Percentiles rank a stretch among this genome's conserved stretches.
These are phyloP conservation scores for Pythium periplocum DNA, from an alignment of 352 stramenopile genomes.

Conservation along the genomic window DNA sequence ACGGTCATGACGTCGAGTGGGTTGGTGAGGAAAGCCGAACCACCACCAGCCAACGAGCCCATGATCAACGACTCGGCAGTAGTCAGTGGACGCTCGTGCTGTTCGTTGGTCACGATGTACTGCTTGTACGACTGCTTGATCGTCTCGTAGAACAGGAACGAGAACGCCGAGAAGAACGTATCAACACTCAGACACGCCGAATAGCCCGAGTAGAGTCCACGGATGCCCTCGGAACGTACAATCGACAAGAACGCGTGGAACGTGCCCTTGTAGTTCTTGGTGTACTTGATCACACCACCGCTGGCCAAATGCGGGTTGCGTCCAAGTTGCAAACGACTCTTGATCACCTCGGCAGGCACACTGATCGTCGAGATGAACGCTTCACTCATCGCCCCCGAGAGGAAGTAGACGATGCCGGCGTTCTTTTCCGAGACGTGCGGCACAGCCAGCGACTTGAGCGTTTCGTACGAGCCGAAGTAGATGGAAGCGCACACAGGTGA, in stretches of 20 bases:
- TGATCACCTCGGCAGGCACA: slow-evolving; percentile 80
- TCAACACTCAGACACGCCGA: slow-evolving; percentile 75
- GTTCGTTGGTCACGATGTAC: slow-evolving; percentile 21
- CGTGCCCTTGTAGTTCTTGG: slow-evolving; percentile 65
- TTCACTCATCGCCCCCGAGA: slow-evolving; percentile 60
- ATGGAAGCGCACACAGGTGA: slow-evolving; percentile 66
- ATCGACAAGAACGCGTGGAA: slow-evolving; percentile 59
- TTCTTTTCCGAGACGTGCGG: slow-evolving; percentile 43
- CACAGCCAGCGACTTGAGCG: slow-evolving; percentile 45
- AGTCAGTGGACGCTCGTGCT: slow-evolving; percentile 33
- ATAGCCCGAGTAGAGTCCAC: slow-evolving; percentile 69
- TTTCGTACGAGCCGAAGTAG: slow-evolving; percentile 81
- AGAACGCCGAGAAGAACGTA: slow-evolving; percentile 76
- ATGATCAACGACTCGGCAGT: slow-evolving; percentile 51
- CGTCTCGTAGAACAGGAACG: slow-evolving; percentile 82
- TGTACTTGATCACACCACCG: slow-evolving; percentile 61
- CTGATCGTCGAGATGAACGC: slow-evolving; percentile 62
- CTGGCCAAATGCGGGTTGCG: slow-evolving; percentile 65
- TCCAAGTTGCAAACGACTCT: slow-evolving; percentile 68
- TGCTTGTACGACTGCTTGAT: slow-evolving; percentile 47
- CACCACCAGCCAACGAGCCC: slow-evolving; percentile 52
- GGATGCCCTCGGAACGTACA: slow-evolving; percentile 50
- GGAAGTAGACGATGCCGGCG: slow-evolving; percentile 58
- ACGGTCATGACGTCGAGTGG: slow-evolving; percentile 77
- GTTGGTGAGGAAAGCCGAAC: slow-evolving; percentile 72